These are phyloP conservation scores for Kuraishia floccosa DNA, from an alignment of 805 yeast species.

Conservation along the genomic window DNA sequence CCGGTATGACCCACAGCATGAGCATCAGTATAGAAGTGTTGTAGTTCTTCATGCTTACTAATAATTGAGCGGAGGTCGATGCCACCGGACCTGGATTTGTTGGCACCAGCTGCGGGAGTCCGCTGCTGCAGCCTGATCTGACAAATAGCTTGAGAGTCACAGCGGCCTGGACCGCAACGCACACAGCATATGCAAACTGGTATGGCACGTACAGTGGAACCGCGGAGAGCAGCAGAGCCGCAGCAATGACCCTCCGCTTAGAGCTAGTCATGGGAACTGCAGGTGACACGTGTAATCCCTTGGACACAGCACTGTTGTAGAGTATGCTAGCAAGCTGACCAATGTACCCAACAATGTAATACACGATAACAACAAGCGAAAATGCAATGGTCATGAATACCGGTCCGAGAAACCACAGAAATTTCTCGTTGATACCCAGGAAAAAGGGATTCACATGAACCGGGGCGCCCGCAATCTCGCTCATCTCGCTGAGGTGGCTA, in stretches of 20 bases:
- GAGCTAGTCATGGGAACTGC: constrained; percentile 6
- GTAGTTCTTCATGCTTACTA: constrained; percentile 30
- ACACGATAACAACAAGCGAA: constrained; percentile 26
- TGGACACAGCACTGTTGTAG: no score
- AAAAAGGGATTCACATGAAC: constrained; percentile 44
- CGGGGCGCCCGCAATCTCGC: constrained; percentile 21
- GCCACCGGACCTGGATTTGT: background rate
- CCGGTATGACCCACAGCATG: constrained; percentile 71
- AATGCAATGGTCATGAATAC: constrained; percentile 36
- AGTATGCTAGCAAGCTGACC: no score
- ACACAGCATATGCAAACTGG: constrained; percentile 62
- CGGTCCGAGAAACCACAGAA: constrained; percentile 48
- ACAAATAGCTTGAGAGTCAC: constrained; percentile 23
- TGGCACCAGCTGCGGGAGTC: background rate
- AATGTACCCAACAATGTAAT: constrained; percentile 12
- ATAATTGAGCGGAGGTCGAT: background rate
- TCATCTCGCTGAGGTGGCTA: constrained; percentile 31
- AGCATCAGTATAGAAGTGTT: constrained; percentile 52
- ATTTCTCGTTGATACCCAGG: constrained; percentile 52
- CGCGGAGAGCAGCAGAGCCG: constrained; percentile 24
- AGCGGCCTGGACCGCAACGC: constrained; percentile 45
- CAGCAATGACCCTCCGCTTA: constrained; percentile 19
- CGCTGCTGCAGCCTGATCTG: background rate
- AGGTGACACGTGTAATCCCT: no score
- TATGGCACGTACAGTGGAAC: constrained; percentile 66